Percentiles rank a stretch among this genome's conserved stretches.
phyloP scores from a whole-genome alignment of 805 yeast species.

The Metschnikowia cerradonensis region DNA sequence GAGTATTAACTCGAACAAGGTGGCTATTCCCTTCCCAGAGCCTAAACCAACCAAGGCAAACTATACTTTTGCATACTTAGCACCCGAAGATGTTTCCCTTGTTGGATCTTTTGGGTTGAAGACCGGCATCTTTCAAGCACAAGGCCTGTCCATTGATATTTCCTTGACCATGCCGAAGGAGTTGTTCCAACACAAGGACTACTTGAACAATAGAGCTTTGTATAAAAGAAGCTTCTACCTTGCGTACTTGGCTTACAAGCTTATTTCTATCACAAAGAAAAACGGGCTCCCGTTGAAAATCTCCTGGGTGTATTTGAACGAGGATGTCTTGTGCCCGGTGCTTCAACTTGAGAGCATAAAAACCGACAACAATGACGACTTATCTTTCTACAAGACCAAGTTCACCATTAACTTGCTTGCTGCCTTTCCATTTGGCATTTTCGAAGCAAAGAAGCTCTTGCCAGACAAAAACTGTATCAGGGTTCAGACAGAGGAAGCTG shows the following conservation, averaged over 20 bases:
- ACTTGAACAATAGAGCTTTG: conserved; percentile 80
- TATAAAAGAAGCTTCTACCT: conserved; percentile 87
- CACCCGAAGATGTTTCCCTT: conserved; percentile 72
- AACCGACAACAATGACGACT: conserved; percentile 47
- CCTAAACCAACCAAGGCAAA: conserved; percentile 77
- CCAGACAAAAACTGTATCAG: conserved; percentile 83
- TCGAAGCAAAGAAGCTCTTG: conserved; percentile 69
- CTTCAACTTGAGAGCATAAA: conserved; percentile 56
- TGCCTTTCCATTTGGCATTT: conserved; percentile 66
- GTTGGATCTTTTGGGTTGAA: conserved; percentile 89
- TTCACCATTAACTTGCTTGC: conserved; percentile 69
- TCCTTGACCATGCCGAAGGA: conserved; percentile 75
- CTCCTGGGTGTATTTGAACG: conserved; percentile 65
- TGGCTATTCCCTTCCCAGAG: conserved; percentile 81
- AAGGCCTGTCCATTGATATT: conserved; percentile 70
- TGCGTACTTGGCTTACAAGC: conserved; percentile 68
- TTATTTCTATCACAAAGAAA: conserved; percentile 50
- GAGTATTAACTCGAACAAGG: conserved; percentile 47
- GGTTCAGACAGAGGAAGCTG: conserved; percentile 45
- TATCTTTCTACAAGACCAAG: conserved; percentile 58
- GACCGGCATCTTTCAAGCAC: conserved; percentile 64
- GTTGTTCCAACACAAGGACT: conserved; percentile 81
- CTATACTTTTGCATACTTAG: conserved; percentile 62
- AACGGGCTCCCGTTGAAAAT: conserved; percentile 58
- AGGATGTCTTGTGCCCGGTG: conserved; percentile 73